Percentiles rank a stretch among this genome's conserved stretches.
These are phyloP conservation scores for Beta macrorhiza DNA, from an alignment of 179 eudicot genomes.

Conservation along the genomic window DNA sequence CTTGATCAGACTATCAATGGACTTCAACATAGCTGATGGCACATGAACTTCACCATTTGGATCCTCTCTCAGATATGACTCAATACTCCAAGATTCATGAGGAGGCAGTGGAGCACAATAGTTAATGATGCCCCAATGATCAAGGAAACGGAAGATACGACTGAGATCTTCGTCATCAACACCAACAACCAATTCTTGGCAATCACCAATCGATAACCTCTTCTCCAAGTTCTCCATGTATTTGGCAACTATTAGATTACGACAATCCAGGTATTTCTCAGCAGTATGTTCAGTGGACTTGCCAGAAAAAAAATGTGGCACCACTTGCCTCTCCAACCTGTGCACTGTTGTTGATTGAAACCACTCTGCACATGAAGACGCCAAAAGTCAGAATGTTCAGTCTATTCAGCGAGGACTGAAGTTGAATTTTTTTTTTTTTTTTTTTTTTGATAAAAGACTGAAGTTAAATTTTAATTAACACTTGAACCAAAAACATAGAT, in stretches of 20 bases:
- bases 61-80: constrained; percentile 62
- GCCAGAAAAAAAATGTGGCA: constrained; percentile 80
- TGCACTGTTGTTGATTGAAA: constrained; percentile 76
- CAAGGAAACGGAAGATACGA: constrained; percentile 82
- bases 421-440: not conserved
- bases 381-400: not conserved
- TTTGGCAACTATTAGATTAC: constrained; percentile 62
- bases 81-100: constrained; percentile 44
- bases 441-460: not conserved
- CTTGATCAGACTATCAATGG: constrained; percentile 81
- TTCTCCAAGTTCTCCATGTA: constrained; percentile 73
- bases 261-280: constrained; percentile 77
- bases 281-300: constrained; percentile 73
- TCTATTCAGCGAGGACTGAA: not conserved
- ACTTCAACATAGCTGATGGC: constrained; percentile 75
- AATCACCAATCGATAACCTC: constrained; percentile 62
- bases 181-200: constrained; percentile 52
- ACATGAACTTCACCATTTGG: constrained; percentile 75
- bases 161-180: constrained; percentile 59
- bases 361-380: constrained; percentile 60
- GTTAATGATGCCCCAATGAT: constrained; percentile 87
- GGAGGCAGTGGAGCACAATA: constrained; percentile 57
- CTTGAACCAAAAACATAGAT: not conserved
- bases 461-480: not conserved
- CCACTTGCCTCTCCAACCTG: constrained; percentile 86